Conservation (phyloP, 306 rosid species). For the Luffa acutangula region DNA sequence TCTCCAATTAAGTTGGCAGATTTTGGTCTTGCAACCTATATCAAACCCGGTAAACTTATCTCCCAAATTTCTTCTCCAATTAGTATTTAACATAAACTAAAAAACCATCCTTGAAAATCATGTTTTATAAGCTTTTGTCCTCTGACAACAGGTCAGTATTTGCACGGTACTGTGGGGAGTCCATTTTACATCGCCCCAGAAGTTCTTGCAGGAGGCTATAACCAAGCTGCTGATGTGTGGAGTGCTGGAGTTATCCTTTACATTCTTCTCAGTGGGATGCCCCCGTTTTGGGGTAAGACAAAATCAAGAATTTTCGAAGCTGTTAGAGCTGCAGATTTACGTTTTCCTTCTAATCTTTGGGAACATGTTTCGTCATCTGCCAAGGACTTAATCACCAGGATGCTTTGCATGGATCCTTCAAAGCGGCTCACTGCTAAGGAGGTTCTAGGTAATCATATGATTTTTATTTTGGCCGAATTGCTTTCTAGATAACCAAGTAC, state of each 20-base stretch:
- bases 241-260: constrained; percentile 69
- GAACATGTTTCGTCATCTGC: constrained; percentile 43
- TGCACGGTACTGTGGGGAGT: constrained; percentile 71
- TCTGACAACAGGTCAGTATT: constrained; percentile 41
- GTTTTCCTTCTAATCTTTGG: constrained; percentile 56
- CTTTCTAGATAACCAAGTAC: not conserved
- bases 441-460: constrained; percentile 40
- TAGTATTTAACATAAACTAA: constrained; percentile 1
- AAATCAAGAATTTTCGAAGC: constrained; percentile 56
- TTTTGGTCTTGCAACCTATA: constrained; percentile 74
- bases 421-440: constrained; percentile 50
- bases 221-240: constrained; percentile 74
- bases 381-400: constrained; percentile 42
- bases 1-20: constrained; percentile 69
- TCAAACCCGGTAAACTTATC: constrained; percentile 44
- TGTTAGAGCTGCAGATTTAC: constrained; percentile 48
- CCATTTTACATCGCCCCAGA: constrained; percentile 73
- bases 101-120: not conserved
- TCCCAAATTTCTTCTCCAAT: not conserved
- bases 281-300: constrained; percentile 77
- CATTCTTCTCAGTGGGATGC: constrained; percentile 57
- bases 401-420: constrained; percentile 51
- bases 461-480: not conserved
- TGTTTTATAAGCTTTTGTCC: constrained; percentile 14
- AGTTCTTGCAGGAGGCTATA: constrained; percentile 59